phyloP scores from a whole-genome alignment of 345 rosid genomes.

The Hibiscus trionum region DNA sequence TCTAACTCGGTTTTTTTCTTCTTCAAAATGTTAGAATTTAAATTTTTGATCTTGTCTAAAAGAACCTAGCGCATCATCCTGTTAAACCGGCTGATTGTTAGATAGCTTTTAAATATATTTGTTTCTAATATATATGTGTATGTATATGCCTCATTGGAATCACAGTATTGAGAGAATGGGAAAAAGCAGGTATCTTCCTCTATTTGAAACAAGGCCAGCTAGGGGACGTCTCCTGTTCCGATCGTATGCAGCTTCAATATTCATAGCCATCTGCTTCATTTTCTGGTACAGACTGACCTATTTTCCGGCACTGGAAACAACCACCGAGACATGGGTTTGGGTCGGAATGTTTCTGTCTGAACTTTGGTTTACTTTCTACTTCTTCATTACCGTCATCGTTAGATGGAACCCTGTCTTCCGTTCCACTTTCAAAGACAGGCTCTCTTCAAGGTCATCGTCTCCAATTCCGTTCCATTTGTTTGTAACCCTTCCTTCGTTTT shows the following conservation, averaged over 20 bases:
- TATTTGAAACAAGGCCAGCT: constrained; percentile 30
- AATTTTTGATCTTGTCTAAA: too few species aligned
- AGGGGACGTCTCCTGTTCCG: constrained; percentile 17
- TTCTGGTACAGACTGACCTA: constrained; percentile 24
- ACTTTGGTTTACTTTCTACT: constrained; percentile 37
- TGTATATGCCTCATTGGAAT: too few species aligned
- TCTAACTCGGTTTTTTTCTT: too few species aligned
- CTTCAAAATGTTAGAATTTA: too few species aligned
- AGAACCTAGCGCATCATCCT: too few species aligned
- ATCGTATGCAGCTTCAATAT: constrained; percentile 15
- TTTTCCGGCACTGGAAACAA: not conserved
- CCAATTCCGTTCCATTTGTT: not conserved
- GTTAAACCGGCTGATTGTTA: too few species aligned
- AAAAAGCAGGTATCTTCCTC: not conserved
- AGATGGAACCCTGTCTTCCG: constrained; percentile 29
- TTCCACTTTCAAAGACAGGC: constrained; percentile 36
- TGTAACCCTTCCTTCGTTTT: not conserved
- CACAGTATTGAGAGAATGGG: too few species aligned
- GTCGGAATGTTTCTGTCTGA: constrained; percentile 38
- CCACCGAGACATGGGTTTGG: constrained; percentile 25
- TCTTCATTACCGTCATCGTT: constrained; percentile 30
- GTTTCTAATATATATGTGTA: too few species aligned
- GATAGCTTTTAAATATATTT: too few species aligned
- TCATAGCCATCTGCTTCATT: constrained; percentile 13
- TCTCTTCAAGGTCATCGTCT: constrained; percentile 31